Base-by-base conservation (phyloP, 108 stramenopile species). In the Skeletonema menzelii region DNA sequence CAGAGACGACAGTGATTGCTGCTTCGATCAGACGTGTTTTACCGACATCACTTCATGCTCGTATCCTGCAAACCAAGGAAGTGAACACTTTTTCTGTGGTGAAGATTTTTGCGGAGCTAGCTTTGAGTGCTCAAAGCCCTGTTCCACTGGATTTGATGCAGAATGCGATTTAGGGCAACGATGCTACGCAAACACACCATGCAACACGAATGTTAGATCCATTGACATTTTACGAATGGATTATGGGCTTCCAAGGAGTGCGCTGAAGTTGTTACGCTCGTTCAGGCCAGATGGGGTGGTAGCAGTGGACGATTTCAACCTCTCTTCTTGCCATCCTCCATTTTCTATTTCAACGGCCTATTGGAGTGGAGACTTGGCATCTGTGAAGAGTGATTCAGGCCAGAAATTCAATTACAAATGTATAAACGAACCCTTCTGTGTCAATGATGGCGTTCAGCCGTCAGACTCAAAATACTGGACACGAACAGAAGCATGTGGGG, bases 151-250 rank as follows among this genome's bases (percentile, higher is more conserved):
- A 19, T 70, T 56, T 34, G 66, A 86, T 14, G 55, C 70, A 15
- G 86, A 85, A n/a, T 92, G 91, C 79, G 87, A 87, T 5, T 65
- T 71, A n/a, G 86, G 77, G 15, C 70, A 88, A 69, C 79, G 70
- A 28, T 92, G 91, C 57, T 88, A 76, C 76, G 87, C 91, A 49
- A 87, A 92, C 63, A 88, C 88, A 0, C 83, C 91, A 7, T 88
- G 89, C 67, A 82, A 87, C 56, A 27, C 63, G 4, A 60, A 60
- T 12, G 8, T 53, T 11, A 31, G 59, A 19, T 60, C 59, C 5
- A 58, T 58, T 0, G 34, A 31, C 17, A 15, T 35, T 19, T 34
- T 17, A 31, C 19, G 17, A 34, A 34, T 60, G 59, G n/a, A 60
- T 10, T 60, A 60, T 10, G 59, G 59, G 0, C 34, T 60, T 8